Evolutionary conservation across 441 rosid species (phyloP).

Genomic region (Viola pubescens): DNA sequence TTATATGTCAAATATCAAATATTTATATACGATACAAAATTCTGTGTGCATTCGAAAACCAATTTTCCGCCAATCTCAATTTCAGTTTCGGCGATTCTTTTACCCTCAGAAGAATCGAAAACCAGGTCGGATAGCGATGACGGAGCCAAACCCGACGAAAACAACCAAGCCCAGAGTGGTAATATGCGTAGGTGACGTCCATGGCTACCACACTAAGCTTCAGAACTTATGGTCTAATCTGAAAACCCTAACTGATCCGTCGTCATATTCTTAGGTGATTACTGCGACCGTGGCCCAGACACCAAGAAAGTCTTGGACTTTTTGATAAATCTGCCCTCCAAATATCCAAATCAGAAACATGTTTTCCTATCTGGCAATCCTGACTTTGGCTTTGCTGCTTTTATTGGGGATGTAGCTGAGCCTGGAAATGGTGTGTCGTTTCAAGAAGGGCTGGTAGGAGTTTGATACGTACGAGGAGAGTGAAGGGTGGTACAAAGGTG

Average conservation of each 20-base stretch:
- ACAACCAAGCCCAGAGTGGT: constrained; percentile 38
- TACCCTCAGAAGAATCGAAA: too few species aligned
- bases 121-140: too few species aligned
- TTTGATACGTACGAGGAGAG: constrained; percentile 44
- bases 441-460: constrained; percentile 57
- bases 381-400: constrained; percentile 65
- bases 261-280: constrained; percentile 77
- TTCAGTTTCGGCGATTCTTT: too few species aligned
- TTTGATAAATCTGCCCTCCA: constrained; percentile 42
- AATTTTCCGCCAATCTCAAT: too few species aligned
- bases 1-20: too few species aligned
- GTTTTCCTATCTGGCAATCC: constrained; percentile 67
- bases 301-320: constrained; percentile 61
- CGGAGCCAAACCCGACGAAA: too few species aligned
- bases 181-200: constrained; percentile 77
- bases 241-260: constrained; percentile 35
- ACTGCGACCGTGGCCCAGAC: constrained; percentile 84
- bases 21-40: too few species aligned
- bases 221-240: constrained; percentile 69
- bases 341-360: constrained; percentile 53
- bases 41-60: too few species aligned
- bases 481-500: constrained; percentile 75
- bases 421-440: constrained; percentile 41
- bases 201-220: constrained; percentile 59
- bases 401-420: constrained; percentile 45